Base-by-base conservation (phyloP, 2,329 filamentous ascomycete genomes). In the Fusarium multiceps region DNA sequence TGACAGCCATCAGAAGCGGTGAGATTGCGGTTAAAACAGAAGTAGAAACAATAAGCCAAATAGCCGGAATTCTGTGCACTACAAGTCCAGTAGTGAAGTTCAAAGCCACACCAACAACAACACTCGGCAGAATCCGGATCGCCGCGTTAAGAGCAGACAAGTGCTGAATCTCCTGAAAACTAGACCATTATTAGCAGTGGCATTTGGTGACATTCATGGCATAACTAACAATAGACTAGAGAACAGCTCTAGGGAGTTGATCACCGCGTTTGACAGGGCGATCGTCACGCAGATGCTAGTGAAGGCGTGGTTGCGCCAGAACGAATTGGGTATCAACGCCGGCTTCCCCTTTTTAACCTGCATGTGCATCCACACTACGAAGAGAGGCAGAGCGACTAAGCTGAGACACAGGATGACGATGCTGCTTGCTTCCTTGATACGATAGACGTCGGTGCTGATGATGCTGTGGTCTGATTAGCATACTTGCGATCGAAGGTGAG, bases 241-340 rank as follows among this genome's bases (percentile, higher is more conserved):
- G 50, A 84, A 85, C 0, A 83, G 76, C 67, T 87, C 85, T 69
- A 85, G 80, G 0, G 79, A 79, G 48, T 85, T 84, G 8, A 84
- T 63, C 0, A 84, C 82, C 0, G 81, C 84, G 59, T 78, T 83
- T 0, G 84, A 80, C 6, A 87, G 64, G 7, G 84, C 74, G 2
- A 87, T 80, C 7, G 81, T 85, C 6, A 84, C 69, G 71, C 88
- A 90, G 21, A 88, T 84, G 27, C 79, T 82, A 0, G 86, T 84
- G 70, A 90, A 91, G 4, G 84, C 77, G 1, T 77, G 74, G 46
- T 88, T 89, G n/a, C 78, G 82, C 89, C 89, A 91, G 0, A 91
- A 77, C 0, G 83, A 84, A 73, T 90, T 90, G 0, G 89, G 89
- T 23, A 91, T 89, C 10, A 91, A 75, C 1, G 87, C 87, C 14